Evolutionary conservation across 495 filamentous ascomycete genomes (phyloP).

Genomic region (Neurospora sp.): DNA sequence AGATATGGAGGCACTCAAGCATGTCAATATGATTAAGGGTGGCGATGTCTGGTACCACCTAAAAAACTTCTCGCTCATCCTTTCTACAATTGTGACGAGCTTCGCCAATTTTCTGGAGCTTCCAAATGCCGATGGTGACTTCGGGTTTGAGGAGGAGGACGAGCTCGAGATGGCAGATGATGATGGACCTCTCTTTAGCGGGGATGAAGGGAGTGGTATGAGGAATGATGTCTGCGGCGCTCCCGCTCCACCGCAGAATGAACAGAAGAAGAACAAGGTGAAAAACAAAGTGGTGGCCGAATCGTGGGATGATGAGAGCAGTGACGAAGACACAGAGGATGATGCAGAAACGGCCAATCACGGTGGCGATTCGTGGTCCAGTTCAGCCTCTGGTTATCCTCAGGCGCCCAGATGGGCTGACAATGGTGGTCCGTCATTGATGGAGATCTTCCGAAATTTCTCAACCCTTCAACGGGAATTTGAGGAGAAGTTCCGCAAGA

Average conservation of each 20-base stretch:
- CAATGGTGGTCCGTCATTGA: conserved; percentile 33
- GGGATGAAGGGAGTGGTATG: neutral
- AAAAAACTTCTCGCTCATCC: conserved; percentile 59
- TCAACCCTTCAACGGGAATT: conserved; percentile 47
- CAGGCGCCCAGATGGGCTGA: conserved; percentile 2
- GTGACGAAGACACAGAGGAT: conserved; percentile 7
- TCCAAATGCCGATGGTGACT: conserved; percentile 24
- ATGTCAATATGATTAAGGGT: conserved; percentile 48
- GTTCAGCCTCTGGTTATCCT: neutral
- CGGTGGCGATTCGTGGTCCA: conserved; percentile 1
- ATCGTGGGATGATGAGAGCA: conserved; percentile 16
- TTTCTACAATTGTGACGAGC: conserved; percentile 54
- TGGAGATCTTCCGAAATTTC: conserved; percentile 49
- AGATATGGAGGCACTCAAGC: conserved; percentile 41
- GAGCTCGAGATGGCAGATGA: conserved; percentile 26
- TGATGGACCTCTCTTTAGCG: conserved; percentile 27
- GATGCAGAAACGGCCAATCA: conserved; percentile 7
- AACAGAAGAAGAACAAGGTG: neutral
- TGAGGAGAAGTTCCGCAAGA: conserved; percentile 54
- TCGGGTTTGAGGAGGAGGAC: neutral
- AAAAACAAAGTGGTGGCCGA: conserved; percentile 17
- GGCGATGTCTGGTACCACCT: conserved; percentile 59
- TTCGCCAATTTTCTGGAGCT: conserved; percentile 36
- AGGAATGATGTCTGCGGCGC: neutral
- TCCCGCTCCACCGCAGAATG: neutral